A percentile compares a stretch with the other conserved stretches of the same genome.
phyloP scores from a whole-genome alignment of 2,329 filamentous ascomycete genomes.

The Teratosphaeria viscida region DNA sequence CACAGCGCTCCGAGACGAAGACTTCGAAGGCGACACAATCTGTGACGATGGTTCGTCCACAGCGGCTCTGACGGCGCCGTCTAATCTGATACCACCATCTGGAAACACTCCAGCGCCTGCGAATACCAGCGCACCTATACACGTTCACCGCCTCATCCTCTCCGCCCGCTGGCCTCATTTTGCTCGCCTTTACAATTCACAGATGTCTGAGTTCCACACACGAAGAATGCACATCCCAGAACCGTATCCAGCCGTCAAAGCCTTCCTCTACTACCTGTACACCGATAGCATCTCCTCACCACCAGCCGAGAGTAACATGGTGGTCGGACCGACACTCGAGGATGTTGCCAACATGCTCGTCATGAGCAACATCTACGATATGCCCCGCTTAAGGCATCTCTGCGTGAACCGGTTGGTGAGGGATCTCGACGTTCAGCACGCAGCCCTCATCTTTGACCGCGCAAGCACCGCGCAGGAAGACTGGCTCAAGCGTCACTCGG shows the following conservation, averaged over 20 bases:
- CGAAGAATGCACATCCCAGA: slow-evolving; percentile 98
- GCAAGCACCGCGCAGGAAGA: slow-evolving; percentile 83
- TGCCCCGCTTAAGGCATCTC: slow-evolving; percentile 80
- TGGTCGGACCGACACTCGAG: slow-evolving; percentile 49
- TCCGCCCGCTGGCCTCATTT: slow-evolving; percentile 97
- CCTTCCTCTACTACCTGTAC: slow-evolving; percentile 93
- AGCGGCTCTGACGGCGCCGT: slow-evolving; percentile 5
- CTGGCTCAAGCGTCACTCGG: slow-evolving; percentile 83
- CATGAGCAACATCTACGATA: slow-evolving; percentile 97
- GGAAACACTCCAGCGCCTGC: slow-evolving; percentile 44
- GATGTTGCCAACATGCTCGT: slow-evolving; percentile 91
- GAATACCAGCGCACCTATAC: slow-evolving; percentile 67
- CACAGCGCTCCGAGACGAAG: slow-evolving; percentile 70
- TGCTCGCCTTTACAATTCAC: slow-evolving; percentile 75
- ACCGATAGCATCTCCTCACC: slow-evolving; percentile 67
- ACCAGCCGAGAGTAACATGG: slow-evolving; percentile 13
- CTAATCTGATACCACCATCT: slow-evolving; percentile 27
- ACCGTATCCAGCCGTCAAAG: slow-evolving; percentile 84
- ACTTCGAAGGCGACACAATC: slow-evolving; percentile 45
- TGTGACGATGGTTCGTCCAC: slow-evolving; percentile 44
- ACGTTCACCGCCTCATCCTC: slow-evolving; percentile 90
- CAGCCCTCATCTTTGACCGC: slow-evolving; percentile 92
- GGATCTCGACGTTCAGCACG: slow-evolving; percentile 88
- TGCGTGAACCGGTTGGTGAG: slow-evolving; percentile 84
- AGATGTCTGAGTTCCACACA: slow-evolving; percentile 96